These are phyloP conservation scores for Russula ochroleuca DNA, from an alignment of 768 basidiomycete genomes.

Conservation along the genomic window DNA sequence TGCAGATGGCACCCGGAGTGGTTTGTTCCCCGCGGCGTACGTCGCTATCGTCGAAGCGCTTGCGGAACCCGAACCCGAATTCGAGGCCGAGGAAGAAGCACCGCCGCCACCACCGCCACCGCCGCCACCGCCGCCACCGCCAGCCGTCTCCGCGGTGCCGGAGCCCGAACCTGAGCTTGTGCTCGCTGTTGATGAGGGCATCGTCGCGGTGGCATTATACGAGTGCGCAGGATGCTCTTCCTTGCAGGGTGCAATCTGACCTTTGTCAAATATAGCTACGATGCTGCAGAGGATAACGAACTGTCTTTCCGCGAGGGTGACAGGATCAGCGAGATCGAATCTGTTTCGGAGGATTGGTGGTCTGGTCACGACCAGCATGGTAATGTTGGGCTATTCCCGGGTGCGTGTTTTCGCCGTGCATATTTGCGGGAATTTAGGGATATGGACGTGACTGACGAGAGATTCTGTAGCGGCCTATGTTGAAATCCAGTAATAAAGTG, in stretches of 20 bases:
- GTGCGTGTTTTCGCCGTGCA: conserved; percentile 39
- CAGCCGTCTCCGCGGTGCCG: conserved; percentile 43
- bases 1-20: conserved; percentile 57
- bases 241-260: conserved; percentile 14
- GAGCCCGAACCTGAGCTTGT: conserved; percentile 47
- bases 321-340: conserved; percentile 70
- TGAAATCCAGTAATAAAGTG: conserved; percentile 28
- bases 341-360: conserved; percentile 89
- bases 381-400: conserved; percentile 68
- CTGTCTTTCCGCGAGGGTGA: conserved; percentile 83
- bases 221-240: conserved; percentile 47
- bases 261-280: conserved; percentile 52
- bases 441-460: not conserved
- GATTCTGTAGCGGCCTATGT: conserved; percentile 18
- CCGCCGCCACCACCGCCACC: conserved; percentile 60
- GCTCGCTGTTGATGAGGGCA: conserved; percentile 50
- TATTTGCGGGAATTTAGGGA: not conserved
- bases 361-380: conserved; percentile 57
- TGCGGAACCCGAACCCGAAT: conserved; percentile 42
- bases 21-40: conserved; percentile 90
- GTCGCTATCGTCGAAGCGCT: conserved; percentile 64
- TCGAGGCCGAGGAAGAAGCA: conserved; percentile 45
- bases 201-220: conserved; percentile 61
- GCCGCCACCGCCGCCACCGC: conserved; percentile 39
- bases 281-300: conserved; percentile 90